A percentile compares a stretch with the other conserved stretches of the same genome.
Conservation (phyloP, 176 grass and related monocot species). For the Aegilops sharonensis region DNA sequence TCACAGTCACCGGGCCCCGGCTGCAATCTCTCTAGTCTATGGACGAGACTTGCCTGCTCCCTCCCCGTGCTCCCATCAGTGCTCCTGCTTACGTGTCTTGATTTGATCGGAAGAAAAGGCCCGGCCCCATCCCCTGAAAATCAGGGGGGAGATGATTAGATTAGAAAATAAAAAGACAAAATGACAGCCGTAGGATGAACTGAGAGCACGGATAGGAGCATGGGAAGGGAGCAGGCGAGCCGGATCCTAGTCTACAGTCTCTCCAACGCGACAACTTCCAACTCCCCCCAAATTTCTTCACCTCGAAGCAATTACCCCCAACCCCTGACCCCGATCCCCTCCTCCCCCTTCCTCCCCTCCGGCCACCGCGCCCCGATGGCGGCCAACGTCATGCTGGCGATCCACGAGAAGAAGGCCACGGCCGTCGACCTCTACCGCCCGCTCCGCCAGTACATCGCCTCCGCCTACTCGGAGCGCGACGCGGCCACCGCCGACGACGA, state of each 20-base stretch:
- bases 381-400: constrained; percentile 90
- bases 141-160: too few species aligned
- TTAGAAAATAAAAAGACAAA: too few species aligned
- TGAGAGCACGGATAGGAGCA: too few species aligned
- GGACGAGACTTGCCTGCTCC: too few species aligned
- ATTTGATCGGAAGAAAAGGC: too few species aligned
- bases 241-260: not conserved
- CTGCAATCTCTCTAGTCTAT: not conserved
- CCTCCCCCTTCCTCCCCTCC: not conserved
- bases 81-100: too few species aligned
- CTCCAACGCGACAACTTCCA: constrained; percentile 17
- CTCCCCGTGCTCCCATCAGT: too few species aligned
- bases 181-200: too few species aligned
- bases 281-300: constrained; percentile 18
- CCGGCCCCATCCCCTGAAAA: too few species aligned
- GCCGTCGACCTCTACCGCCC: constrained; percentile 81
- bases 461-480: constrained; percentile 83
- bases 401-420: constrained; percentile 92
- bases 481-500: constrained; percentile 84
- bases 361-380: constrained; percentile 37
- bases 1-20: not conserved
- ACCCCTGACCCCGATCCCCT: constrained; percentile 4
- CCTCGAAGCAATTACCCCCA: constrained; percentile 28
- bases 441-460: constrained; percentile 77
- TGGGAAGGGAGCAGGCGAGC: too few species aligned